Conservation (phyloP, 2,329 filamentous ascomycete genomes). For the Talaromyces rugulosus region DNA sequence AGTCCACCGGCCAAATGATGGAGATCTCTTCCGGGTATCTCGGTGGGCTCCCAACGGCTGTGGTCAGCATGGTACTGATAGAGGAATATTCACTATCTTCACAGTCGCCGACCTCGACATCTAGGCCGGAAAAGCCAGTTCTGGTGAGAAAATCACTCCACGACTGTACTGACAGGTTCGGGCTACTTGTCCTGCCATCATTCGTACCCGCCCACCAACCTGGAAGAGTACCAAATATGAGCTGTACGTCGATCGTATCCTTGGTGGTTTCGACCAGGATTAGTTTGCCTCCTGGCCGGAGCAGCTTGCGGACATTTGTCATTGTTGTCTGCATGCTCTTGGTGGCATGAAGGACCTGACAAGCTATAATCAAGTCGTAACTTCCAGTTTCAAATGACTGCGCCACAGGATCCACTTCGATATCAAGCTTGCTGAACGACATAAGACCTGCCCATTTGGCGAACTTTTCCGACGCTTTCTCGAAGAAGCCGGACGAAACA, state of each 20-base stretch:
- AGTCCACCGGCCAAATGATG: background rate
- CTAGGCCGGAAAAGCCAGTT: slow-evolving; percentile 5
- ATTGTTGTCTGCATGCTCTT: slow-evolving; percentile 18
- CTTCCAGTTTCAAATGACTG: slow-evolving; percentile 25
- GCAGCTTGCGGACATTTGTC: slow-evolving; percentile 22
- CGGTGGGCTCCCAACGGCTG: background rate
- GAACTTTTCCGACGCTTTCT: slow-evolving; percentile 11
- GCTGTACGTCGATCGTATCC: slow-evolving; percentile 14
- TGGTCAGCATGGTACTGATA: background rate
- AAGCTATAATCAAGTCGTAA: slow-evolving; percentile 32
- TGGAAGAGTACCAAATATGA: slow-evolving; percentile 30
- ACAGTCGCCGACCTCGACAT: background rate
- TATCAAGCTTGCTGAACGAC: slow-evolving; percentile 26
- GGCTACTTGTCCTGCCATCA: background rate
- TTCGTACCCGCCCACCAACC: slow-evolving; percentile 36
- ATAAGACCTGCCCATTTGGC: slow-evolving; percentile 10
- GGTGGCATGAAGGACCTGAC: slow-evolving; percentile 32
- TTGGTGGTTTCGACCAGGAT: slow-evolving; percentile 37
- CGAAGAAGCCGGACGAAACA: slow-evolving; percentile 19
- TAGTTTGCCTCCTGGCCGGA: slow-evolving; percentile 42
- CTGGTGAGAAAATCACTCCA: background rate
- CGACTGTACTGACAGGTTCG: background rate
- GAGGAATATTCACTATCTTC: background rate
- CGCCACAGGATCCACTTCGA: slow-evolving; percentile 20
- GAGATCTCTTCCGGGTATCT: background rate